Evolutionary conservation across 2,329 filamentous ascomycete species (phyloP), one percentile per base, ranked within the genome.

Genomic region (Fusarium sp.): DNA sequence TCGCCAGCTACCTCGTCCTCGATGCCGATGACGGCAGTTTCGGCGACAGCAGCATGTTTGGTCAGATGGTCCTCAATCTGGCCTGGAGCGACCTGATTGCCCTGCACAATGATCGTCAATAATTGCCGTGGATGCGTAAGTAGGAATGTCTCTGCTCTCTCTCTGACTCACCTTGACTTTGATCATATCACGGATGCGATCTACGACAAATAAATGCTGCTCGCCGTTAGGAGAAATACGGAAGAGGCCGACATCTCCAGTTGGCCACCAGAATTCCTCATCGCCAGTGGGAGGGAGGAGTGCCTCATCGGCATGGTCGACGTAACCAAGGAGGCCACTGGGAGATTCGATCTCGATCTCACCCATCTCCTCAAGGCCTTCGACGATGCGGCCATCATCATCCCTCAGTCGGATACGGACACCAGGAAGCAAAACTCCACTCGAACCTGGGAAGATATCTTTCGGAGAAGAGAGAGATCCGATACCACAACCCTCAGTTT

Each of bases 251-350:
- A 52, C 49, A 33, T 52, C 49, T 42, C 49, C 49, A 22, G 49
- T 52, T 42, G 49, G 36, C 49, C 49, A 52, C 49, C 49, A 52
- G n/a, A 52, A 52, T 52, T 52, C 49, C n/a, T 42, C 49, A n/a
- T 52, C 24, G 14, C 28, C 21, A 22, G n/a, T 31, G 36, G 49
- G 49, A 22, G 49, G 38, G n/a, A 52, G 49, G 34, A 52, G 49
- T 33, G 49, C 22, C 36, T 52, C 49, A 24, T 52, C 36, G 9
- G 49, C 49, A 33, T 52, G 38, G 49, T 52, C 49, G 26, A 52
- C 36, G 49, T 52, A 52, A 6, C 49, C 49, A 52, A 40, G 24
- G 15, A 52, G 49, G 19, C 49, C 49, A n/a, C 49, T 52, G 49
- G 49, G 49, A 31, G 49, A 52, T 14, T 52, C 49, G 28, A 52